A percentile compares a stretch with the other conserved stretches of the same genome.
Conservation (phyloP, 164 flowering plant genomes). For the Brasenia schreberi region DNA sequence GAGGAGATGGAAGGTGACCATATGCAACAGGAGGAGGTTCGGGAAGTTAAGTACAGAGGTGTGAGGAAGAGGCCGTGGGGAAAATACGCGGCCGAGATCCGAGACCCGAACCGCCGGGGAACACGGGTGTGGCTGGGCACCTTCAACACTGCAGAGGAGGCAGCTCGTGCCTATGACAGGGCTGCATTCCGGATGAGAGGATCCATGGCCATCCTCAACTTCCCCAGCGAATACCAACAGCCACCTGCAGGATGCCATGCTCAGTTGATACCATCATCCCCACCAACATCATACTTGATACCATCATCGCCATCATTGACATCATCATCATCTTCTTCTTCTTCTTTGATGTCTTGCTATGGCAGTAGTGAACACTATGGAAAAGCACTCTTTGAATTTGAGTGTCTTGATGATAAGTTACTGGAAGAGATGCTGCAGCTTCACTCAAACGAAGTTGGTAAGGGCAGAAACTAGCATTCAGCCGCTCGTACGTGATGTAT, state of each 20-base stretch:
- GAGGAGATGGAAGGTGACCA: not conserved
- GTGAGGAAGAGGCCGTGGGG: slow-evolving; percentile 1
- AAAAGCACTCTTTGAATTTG: not conserved
- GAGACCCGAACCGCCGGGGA: not conserved
- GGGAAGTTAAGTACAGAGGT: not conserved
- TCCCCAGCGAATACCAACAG: not conserved
- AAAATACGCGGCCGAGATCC: not conserved
- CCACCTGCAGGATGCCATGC: not conserved
- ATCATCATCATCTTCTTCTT: not conserved
- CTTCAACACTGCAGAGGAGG: not conserved
- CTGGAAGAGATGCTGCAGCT: not conserved
- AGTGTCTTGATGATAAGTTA: not conserved
- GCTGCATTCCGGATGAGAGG: not conserved
- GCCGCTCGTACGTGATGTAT: no score
- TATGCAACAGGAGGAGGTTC: not conserved
- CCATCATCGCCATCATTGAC: not conserved
- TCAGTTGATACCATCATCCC: not conserved
- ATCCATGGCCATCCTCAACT: not conserved
- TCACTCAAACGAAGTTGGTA: not conserved
- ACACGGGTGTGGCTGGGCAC: slow-evolving; percentile 1
- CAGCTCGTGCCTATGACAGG: slow-evolving; percentile 1
- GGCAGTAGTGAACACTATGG: no score
- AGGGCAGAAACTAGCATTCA: no score
- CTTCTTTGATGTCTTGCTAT: not conserved
- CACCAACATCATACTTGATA: not conserved